phyloP scores from a whole-genome alignment of 192 early-diverging fungal genomes.

The Pilaira anomala region DNA sequence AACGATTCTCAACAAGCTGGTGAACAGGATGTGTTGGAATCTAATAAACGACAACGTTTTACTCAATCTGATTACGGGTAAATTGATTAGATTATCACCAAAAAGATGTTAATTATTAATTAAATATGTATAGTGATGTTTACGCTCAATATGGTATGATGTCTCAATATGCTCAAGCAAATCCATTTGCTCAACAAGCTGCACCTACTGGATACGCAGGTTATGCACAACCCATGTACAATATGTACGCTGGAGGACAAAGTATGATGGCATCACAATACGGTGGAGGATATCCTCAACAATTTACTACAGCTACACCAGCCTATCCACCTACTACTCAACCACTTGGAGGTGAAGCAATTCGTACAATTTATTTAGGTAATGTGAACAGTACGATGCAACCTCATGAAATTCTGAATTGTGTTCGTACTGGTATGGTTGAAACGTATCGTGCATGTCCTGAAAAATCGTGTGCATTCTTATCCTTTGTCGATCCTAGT shows the following conservation, averaged over 20 bases:
- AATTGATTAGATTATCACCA: no score
- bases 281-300: slow-evolving; percentile 3
- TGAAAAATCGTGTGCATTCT: slow-evolving; percentile 78
- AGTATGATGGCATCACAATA: slow-evolving; percentile 10
- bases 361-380: slow-evolving; percentile 82
- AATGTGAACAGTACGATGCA: slow-evolving; percentile 57
- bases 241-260: neutral
- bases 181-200: neutral
- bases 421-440: slow-evolving; percentile 64
- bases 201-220: neutral
- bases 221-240: neutral
- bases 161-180: slow-evolving; percentile 10
- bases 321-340: neutral
- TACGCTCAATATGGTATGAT: slow-evolving; percentile 26
- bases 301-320: neutral
- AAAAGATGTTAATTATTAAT: no score
- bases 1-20: no score
- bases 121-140: slow-evolving; percentile 18
- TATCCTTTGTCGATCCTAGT: slow-evolving; percentile 69
- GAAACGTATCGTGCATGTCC: slow-evolving; percentile 66
- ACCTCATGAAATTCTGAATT: slow-evolving; percentile 64
- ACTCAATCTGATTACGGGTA: no score
- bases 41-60: no score
- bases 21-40: no score
- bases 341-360: slow-evolving; percentile 26